A percentile compares a stretch with the other conserved stretches of the same genome.
These are phyloP conservation scores for Rosa lucieae DNA, from an alignment of 306 rosid species.

Conservation along the genomic window DNA sequence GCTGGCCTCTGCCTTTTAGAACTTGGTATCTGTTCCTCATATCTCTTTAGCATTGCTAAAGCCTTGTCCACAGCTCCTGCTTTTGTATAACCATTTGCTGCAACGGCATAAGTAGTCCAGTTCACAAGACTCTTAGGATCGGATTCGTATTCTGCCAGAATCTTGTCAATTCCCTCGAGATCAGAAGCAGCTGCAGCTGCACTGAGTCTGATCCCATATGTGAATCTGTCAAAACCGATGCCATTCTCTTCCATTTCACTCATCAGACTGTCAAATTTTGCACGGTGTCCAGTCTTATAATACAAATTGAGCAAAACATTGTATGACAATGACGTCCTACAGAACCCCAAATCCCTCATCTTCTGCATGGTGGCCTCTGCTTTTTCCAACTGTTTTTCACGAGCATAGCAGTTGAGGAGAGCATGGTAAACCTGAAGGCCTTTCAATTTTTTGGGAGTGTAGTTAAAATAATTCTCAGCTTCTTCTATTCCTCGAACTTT, in stretches of 20 bases:
- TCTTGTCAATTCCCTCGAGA: constrained; percentile 20
- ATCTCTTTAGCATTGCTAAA: constrained; percentile 24
- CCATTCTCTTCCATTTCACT: constrained; percentile 31
- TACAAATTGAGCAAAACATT: constrained; percentile 28
- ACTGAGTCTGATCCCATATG: constrained; percentile 19
- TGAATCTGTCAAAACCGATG: constrained; percentile 3
- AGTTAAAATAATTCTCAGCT: constrained; percentile 34
- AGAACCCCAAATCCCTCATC: constrained; percentile 30
- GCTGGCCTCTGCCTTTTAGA: not conserved
- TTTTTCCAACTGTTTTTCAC: constrained; percentile 19
- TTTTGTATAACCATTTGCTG: constrained; percentile 24
- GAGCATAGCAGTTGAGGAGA: constrained; percentile 29
- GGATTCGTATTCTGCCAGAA: constrained; percentile 9
- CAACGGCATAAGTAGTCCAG: constrained; percentile 4
- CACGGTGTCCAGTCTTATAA: constrained; percentile 17
- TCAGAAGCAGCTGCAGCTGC: constrained; percentile 24
- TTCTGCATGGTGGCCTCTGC: constrained; percentile 30
- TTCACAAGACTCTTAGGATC: not conserved
- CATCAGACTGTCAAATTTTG: constrained; percentile 21
- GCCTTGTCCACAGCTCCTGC: constrained; percentile 19
- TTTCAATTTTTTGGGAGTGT: constrained; percentile 22
- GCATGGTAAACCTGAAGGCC: constrained; percentile 10
- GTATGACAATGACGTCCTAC: not conserved
- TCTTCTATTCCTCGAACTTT: constrained; percentile 34
- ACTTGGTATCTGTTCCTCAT: constrained; percentile 16